Evolutionary conservation across 805 yeast species (phyloP).

Genomic region (Lipomyces orientalis): DNA sequence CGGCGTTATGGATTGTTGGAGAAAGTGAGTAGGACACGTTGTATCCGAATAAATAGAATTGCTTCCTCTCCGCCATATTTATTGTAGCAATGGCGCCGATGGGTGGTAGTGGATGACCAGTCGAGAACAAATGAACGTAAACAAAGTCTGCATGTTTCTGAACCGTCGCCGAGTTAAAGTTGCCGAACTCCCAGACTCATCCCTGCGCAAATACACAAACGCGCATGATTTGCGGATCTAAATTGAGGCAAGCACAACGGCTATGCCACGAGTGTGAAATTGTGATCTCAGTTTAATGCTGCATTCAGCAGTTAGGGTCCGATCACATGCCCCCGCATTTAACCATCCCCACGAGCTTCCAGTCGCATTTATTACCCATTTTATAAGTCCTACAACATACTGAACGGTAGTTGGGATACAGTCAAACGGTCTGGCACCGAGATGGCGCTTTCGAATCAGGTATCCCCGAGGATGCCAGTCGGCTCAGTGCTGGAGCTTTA

Average conservation of each 20-base stretch:
- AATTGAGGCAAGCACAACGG: neutral
- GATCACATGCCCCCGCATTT: neutral
- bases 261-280: neutral
- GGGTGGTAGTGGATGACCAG: neutral
- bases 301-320: neutral
- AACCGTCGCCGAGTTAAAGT: no score
- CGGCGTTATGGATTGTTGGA: constrained; percentile 83
- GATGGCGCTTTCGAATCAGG: neutral
- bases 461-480: neutral
- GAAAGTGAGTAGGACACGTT: constrained; percentile 75
- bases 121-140: no score
- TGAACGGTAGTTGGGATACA: neutral
- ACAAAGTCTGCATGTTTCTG: no score
- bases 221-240: neutral
- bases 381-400: neutral
- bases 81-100: neutral
- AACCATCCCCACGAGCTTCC: neutral
- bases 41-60: constrained; percentile 42
- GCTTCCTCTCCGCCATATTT: constrained; percentile 44
- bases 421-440: neutral
- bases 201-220: constrained; percentile 6
- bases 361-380: neutral
- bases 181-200: neutral
- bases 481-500: neutral
- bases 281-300: neutral